Evolutionary conservation across 2,329 filamentous ascomycete species (phyloP).

Genomic region (Ophiostoma quercus): DNA sequence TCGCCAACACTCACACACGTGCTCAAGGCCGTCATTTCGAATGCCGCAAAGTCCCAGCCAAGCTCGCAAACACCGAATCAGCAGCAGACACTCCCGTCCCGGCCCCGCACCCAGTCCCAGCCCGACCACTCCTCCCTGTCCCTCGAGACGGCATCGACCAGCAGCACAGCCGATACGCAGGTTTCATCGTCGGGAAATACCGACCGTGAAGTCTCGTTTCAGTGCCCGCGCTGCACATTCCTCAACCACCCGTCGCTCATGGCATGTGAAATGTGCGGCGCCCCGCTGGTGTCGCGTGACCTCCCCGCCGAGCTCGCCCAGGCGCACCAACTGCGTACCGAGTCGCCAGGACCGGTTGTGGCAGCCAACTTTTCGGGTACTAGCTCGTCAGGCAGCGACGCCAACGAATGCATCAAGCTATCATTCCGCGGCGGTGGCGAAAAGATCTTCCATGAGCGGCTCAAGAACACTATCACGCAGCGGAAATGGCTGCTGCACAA

Average conservation of each 20-base stretch:
- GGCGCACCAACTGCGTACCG: conserved; percentile 46
- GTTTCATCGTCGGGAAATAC: conserved; percentile 30
- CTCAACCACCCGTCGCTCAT: conserved; percentile 82
- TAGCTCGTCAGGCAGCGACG: conserved; percentile 42
- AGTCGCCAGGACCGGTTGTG: conserved; percentile 73
- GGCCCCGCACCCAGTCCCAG: conserved; percentile 37
- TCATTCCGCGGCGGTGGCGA: conserved; percentile 88
- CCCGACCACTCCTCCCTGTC: background rate
- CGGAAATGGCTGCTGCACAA: conserved; percentile 91
- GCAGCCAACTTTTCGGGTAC: conserved; percentile 32
- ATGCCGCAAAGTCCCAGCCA: conserved; percentile 53
- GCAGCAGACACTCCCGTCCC: conserved; percentile 8
- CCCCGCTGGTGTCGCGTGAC: conserved; percentile 58
- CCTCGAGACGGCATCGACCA: background rate
- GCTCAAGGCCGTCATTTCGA: conserved; percentile 79
- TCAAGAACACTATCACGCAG: conserved; percentile 84
- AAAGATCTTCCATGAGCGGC: conserved; percentile 80
- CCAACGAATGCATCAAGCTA: conserved; percentile 74
- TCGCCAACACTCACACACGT: conserved; percentile 79
- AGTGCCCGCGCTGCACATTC: conserved; percentile 88
- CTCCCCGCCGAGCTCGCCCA: conserved; percentile 40
- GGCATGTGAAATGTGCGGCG: conserved; percentile 87
- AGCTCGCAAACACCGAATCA: conserved; percentile 20
- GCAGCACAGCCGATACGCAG: conserved; percentile 14
- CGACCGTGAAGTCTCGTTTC: conserved; percentile 41